Evolutionary conservation across 2,329 filamentous ascomycete genomes (phyloP), one percentile per base, ranked within the genome.

Genomic region (Trichoderma guizhouense): DNA sequence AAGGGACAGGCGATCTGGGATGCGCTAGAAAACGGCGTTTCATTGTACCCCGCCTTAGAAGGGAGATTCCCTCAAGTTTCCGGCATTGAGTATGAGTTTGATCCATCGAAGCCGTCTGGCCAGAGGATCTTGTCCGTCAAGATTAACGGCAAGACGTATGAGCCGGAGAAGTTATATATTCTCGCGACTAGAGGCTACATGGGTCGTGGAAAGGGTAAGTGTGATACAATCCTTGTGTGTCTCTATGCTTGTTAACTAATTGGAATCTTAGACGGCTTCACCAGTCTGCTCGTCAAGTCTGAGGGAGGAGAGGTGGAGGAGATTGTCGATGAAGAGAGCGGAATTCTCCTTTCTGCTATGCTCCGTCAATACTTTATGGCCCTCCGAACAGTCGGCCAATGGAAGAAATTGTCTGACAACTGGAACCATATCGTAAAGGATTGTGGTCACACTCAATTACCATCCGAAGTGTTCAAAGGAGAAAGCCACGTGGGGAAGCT

Each of bases 341-440:
- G 94, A 4, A 90, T 97, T 18, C 86, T 97, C 71, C 93, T 97
- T 76, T 94, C 92, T 63, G 93, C 92, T 78, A 91, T 98, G 79
- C 86, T 98, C 24, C 89, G 94, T 14, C 94, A 97, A 79, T 97
- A 97, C 81, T 97, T 97, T 81, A 92, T 97, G 87, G 92, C 91
- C 7, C 85, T 97, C 57, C 93, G 93, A 71, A 91, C 95, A 1
- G 83, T 97, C 30, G 93, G 93, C 21, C 89, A 89, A 76, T 97
- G 94, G 94, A 90, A 88, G 72, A 86, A 90, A 72, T 92, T 92
- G 84, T 88, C 91, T 15, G 84, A 86, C 1, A 90, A 93, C 78
- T 97, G 93, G 91, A 82, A 83, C 28, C 79, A 81, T 12, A 89
- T 96, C 2, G 90, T 93, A 39, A 84, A 88, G 30, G 86, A 86